Conservation (phyloP, 2,329 filamentous ascomycete genomes). For the Samsoniella hepiali region DNA sequence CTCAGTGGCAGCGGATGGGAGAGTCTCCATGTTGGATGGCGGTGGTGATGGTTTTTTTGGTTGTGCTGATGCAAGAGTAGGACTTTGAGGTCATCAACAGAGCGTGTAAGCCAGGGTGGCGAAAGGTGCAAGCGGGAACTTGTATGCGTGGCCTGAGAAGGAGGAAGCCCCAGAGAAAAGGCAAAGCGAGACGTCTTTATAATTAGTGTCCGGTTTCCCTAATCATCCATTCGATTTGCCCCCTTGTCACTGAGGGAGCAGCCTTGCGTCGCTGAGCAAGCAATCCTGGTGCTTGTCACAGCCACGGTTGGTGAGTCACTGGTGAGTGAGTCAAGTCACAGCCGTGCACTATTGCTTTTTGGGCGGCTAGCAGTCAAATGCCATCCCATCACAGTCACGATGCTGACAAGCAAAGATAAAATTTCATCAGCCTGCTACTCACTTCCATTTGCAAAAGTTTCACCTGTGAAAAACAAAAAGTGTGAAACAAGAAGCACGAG, state of each 20-base stretch:
- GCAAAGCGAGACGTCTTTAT: neutral
- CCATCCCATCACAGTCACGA: neutral
- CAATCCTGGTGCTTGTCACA: neutral
- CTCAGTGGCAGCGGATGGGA: neutral
- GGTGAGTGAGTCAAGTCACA: constrained; percentile 1
- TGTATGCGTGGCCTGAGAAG: neutral
- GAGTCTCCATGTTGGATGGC: neutral
- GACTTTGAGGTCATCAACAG: neutral
- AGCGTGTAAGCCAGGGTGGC: neutral
- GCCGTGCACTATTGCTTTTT: constrained; percentile 2
- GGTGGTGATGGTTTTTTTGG: neutral
- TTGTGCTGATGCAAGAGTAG: neutral
- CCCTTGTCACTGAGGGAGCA: neutral
- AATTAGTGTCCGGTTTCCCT: neutral
- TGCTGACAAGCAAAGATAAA: too few relatives aligned
- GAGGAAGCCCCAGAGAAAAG: neutral
- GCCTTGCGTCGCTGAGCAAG: neutral
- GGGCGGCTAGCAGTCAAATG: neutral
- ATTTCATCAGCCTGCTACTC: too few relatives aligned
- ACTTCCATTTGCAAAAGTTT: too few relatives aligned
- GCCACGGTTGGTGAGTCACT: neutral
- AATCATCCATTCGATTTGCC: neutral
- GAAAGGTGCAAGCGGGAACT: neutral
- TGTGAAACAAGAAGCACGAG: too few relatives aligned
- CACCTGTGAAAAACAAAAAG: too few relatives aligned